phyloP scores from a whole-genome alignment of 2,329 filamentous ascomycete genomes.

The Dactylonectria estremocensis region DNA sequence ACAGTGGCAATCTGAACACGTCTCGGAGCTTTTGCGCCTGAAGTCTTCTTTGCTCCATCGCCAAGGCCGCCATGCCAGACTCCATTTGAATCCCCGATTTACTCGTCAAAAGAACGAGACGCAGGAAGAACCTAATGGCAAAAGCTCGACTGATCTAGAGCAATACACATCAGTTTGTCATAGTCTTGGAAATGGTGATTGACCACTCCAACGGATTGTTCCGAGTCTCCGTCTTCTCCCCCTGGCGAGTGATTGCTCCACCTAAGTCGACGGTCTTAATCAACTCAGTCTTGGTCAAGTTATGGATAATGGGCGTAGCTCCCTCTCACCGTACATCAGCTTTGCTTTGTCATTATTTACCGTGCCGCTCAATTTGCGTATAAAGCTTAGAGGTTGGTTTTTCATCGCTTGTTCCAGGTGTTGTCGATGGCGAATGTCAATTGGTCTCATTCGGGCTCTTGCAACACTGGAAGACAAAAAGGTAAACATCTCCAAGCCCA shows the following conservation, averaged over 20 bases:
- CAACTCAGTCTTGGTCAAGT: slow-evolving; percentile 21
- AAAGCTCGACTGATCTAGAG: too few relatives aligned
- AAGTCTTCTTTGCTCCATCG: too few relatives aligned
- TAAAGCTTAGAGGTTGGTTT: slow-evolving; percentile 50
- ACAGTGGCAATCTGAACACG: too few relatives aligned
- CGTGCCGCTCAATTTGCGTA: slow-evolving; percentile 40
- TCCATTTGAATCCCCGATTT: too few relatives aligned
- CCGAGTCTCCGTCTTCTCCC: slow-evolving; percentile 4
- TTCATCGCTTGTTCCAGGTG: slow-evolving; percentile 54
- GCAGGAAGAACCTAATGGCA: too few relatives aligned
- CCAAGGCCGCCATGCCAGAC: too few relatives aligned
- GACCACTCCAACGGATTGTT: slow-evolving; percentile 19
- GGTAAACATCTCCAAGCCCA: too few relatives aligned
- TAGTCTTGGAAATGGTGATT: slow-evolving; percentile 21
- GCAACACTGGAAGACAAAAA: too few relatives aligned
- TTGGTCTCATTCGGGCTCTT: too few relatives aligned
- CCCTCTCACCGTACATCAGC: slow-evolving; percentile 52
- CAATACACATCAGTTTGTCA: background rate
- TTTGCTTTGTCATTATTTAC: background rate
- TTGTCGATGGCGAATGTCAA: too few relatives aligned
- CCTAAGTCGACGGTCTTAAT: slow-evolving; percentile 21
- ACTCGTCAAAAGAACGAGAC: too few relatives aligned
- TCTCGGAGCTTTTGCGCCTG: too few relatives aligned
- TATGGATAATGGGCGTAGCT: slow-evolving; percentile 54
- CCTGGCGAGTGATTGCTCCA: slow-evolving; percentile 12